Base-by-base conservation (phyloP, 2,329 filamentous ascomycete species). In the Sclerotinia trifoliorum region DNA sequence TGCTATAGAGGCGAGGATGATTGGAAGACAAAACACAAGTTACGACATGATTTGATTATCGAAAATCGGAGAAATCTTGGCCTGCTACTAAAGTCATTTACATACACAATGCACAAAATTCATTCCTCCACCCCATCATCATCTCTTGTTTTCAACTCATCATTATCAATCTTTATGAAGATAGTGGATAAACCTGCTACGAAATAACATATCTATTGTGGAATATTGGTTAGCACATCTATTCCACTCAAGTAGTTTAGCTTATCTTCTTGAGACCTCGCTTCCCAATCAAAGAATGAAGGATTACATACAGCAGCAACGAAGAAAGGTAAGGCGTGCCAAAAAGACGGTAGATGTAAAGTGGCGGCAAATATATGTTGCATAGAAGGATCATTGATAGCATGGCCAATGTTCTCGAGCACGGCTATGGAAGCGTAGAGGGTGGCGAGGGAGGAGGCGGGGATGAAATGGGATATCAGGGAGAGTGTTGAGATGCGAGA, bases 371-470 rank as follows among this genome's bases (percentile, higher is more conserved):
- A 76, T 13, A 77, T 73, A 32, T 75, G 71, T 64, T 74, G 73
- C 69, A 77, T 74, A 1, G 70, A 65, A 5, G 76, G 76, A 69
- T 77, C 76, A 13, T 72, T 73, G 56, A 75, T 44, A 11, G 73
- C 72, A 67, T 77, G 75, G 6, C 76, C 76, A 7, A 77, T 55
- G 54, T 74, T 76, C 44, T 77, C 75, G 17, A 77, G 70, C 1
- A 77, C 74, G 1, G 71, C 72, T 26, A 77, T 75, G 2, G 71
- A 67, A 4, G 75, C 74, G 62, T 74, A 77, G 10, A 76, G 58
- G 0, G 72, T 75, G 7, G 75, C 74, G 71, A 76, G 74, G 13
- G 69, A 62, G 39, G 70, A 61, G 49, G 74, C 70, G 1, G 74
- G 65, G 2, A 77, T 73, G 69, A 66, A 69, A 0, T 75, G 74